Conservation (phyloP, 2,329 filamentous ascomycete species). For the Mycosphaerella sp. region DNA sequence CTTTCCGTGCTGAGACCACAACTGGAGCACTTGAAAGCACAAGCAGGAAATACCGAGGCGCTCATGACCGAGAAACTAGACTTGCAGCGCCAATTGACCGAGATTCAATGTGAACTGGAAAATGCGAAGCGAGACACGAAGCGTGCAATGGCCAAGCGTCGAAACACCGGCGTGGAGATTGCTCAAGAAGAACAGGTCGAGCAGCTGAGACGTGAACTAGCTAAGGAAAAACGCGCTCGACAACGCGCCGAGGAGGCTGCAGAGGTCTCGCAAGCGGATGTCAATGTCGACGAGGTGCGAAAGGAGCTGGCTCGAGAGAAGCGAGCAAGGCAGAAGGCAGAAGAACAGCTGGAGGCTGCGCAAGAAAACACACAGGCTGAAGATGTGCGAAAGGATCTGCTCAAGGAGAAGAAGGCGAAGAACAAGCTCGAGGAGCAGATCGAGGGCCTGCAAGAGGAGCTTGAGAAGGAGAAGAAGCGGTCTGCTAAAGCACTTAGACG, state of each 20-base stretch:
- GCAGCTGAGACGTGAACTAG: slow-evolving; percentile 43
- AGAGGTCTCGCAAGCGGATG: slow-evolving; percentile 30
- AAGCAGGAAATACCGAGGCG: slow-evolving; percentile 57
- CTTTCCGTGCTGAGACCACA: slow-evolving; percentile 55
- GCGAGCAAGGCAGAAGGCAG: slow-evolving; percentile 30
- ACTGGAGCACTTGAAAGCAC: slow-evolving; percentile 55
- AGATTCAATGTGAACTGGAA: slow-evolving; percentile 73
- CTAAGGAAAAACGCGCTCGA: slow-evolving; percentile 42
- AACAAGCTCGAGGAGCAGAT: slow-evolving; percentile 35
- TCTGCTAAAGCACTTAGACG: slow-evolving; percentile 38
- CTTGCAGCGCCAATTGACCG: slow-evolving; percentile 69
- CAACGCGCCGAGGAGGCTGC: slow-evolving; percentile 38
- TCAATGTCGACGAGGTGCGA: slow-evolving; percentile 30
- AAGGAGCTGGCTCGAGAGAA: slow-evolving; percentile 33
- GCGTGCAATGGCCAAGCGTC: slow-evolving; percentile 49
- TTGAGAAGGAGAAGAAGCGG: slow-evolving; percentile 32
- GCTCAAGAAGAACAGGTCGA: slow-evolving; percentile 38
- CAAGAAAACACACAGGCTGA: slow-evolving; percentile 33
- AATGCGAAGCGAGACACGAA: slow-evolving; percentile 68
- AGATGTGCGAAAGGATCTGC: slow-evolving; percentile 31
- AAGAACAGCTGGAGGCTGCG: slow-evolving; percentile 35
- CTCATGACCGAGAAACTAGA: slow-evolving; percentile 72
- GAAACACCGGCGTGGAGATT: slow-evolving; percentile 46
- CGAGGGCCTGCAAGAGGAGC: slow-evolving; percentile 29
- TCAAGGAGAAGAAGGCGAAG: slow-evolving; percentile 32